Evolutionary conservation across 257 asterid genomes (phyloP).

Genomic region (Solanum ossicruentum): DNA sequence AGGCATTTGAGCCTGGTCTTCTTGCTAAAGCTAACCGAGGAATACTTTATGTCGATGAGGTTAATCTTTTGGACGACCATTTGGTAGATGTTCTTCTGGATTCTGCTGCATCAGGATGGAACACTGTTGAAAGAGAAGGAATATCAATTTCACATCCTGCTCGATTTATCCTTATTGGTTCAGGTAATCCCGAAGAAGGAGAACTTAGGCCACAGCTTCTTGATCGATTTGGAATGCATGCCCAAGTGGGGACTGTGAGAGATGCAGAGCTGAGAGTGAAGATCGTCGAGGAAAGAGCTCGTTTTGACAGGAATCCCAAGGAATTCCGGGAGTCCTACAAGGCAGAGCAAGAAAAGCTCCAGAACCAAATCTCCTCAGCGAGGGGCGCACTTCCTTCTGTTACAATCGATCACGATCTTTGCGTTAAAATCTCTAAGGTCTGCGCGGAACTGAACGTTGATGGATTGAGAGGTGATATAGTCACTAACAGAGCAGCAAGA

Average conservation of each 20-base stretch:
- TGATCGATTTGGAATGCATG: slow-evolving; percentile 95
- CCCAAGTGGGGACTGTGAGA: slow-evolving; percentile 76
- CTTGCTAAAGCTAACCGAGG: slow-evolving; percentile 89
- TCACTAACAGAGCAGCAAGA: slow-evolving; percentile 75
- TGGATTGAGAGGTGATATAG: slow-evolving; percentile 90
- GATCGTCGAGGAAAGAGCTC: slow-evolving; percentile 87
- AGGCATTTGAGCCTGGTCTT: slow-evolving; percentile 94
- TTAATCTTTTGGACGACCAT: slow-evolving; percentile 88
- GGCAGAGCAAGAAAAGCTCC: slow-evolving; percentile 76
- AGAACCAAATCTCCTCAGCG: slow-evolving; percentile 57
- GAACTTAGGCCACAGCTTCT: slow-evolving; percentile 96
- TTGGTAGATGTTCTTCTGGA: slow-evolving; percentile 80
- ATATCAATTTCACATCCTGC: slow-evolving; percentile 95
- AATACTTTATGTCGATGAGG: slow-evolving; percentile 85
- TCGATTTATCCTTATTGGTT: slow-evolving; percentile 80
- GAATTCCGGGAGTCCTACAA: slow-evolving; percentile 60
- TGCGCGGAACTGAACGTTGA: slow-evolving; percentile 86
- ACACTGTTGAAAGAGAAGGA: slow-evolving; percentile 89
- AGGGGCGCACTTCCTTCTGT: slow-evolving; percentile 48
- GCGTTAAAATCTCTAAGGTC: slow-evolving; percentile 73
- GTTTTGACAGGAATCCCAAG: slow-evolving; percentile 68
- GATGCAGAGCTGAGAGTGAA: slow-evolving; percentile 95
- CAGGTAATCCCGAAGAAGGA: slow-evolving; percentile 94
- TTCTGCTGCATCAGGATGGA: slow-evolving; percentile 95
- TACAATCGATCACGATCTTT: slow-evolving; percentile 53